Conservation (phyloP, 2,329 filamentous ascomycete species). For the Pseudonectria buxi region DNA sequence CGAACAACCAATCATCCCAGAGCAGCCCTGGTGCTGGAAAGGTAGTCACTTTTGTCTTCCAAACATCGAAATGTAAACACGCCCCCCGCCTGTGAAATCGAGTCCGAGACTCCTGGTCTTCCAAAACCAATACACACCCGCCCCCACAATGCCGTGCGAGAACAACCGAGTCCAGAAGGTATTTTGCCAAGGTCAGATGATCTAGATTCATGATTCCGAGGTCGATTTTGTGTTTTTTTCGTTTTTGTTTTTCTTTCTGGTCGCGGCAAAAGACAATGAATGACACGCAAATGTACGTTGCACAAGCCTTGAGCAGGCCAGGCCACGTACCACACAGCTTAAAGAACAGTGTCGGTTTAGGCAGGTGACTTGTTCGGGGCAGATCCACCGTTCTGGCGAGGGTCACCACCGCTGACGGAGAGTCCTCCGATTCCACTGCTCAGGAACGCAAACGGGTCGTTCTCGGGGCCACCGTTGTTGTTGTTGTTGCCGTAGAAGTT, state of each 20-base stretch:
- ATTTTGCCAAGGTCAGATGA: slow-evolving; percentile 37
- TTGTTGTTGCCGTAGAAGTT: slow-evolving; percentile 52
- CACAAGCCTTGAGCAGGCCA: slow-evolving; percentile 15
- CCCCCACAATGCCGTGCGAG: slow-evolving; percentile 32
- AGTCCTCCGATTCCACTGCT: slow-evolving; percentile 66
- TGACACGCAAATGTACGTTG: slow-evolving; percentile 20
- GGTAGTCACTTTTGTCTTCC: slow-evolving; percentile 37
- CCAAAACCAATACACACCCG: slow-evolving; percentile 31
- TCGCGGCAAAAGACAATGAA: slow-evolving; percentile 9
- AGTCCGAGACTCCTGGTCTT: slow-evolving; percentile 34
- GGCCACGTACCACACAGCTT: slow-evolving; percentile 19
- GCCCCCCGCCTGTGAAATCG: slow-evolving; percentile 30
- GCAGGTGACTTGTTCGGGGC: slow-evolving; percentile 54
- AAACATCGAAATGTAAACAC: slow-evolving; percentile 27
- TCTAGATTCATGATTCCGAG: slow-evolving; percentile 41
- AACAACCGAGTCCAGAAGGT: slow-evolving; percentile 37
- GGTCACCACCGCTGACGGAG: slow-evolving; percentile 60
- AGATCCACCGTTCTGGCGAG: slow-evolving; percentile 54
- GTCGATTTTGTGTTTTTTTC: slow-evolving; percentile 21
- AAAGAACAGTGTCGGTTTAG: slow-evolving; percentile 29
- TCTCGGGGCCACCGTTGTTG: slow-evolving; percentile 47
- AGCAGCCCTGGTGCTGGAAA: slow-evolving; percentile 26
- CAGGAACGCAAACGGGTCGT: slow-evolving; percentile 75
- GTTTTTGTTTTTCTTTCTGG: slow-evolving; percentile 4
- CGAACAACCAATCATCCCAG: slow-evolving; percentile 26